These are phyloP conservation scores for Pseudomassariella vexata DNA, from an alignment of 2,329 filamentous ascomycete species.

Conservation along the genomic window DNA sequence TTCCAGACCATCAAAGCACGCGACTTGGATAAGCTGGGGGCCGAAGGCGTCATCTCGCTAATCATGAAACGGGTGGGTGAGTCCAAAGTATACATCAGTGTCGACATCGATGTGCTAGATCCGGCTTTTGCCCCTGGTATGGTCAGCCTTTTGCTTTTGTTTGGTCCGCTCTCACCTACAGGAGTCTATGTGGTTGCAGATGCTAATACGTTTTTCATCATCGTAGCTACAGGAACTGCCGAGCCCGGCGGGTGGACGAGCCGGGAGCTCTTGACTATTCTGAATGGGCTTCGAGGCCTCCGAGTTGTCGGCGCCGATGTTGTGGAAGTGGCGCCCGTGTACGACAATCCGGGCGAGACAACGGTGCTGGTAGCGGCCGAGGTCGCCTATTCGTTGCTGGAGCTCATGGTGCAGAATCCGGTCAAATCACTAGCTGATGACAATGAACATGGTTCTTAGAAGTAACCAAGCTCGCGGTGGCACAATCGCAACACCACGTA, in stretches of 20 bases:
- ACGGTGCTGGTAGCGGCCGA: conserved; percentile 71
- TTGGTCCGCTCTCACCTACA: too few relatives aligned
- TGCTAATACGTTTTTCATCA: too few relatives aligned
- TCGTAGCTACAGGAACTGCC: conserved; percentile 63
- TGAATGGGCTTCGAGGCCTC: conserved; percentile 64
- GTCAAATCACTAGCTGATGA: conserved; percentile 9
- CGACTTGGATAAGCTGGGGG: conserved; percentile 68
- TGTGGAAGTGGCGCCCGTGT: conserved; percentile 73
- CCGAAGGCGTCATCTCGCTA: conserved; percentile 54
- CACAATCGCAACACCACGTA: too few relatives aligned
- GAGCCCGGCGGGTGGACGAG: conserved; percentile 79
- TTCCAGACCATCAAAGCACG: conserved; percentile 52
- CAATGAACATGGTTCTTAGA: too few relatives aligned
- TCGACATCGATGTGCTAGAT: conserved; percentile 79
- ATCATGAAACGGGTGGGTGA: conserved; percentile 53
- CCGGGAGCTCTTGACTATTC: conserved; percentile 67
- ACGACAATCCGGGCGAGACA: conserved; percentile 67
- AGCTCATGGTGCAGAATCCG: conserved; percentile 48
- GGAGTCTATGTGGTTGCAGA: neutral
- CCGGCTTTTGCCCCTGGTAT: conserved; percentile 58
- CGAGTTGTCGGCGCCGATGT: conserved; percentile 75
- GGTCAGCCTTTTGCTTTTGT: conserved; percentile 7
- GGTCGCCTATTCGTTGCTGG: conserved; percentile 67
- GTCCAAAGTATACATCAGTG: conserved; percentile 60
- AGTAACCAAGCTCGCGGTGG: too few relatives aligned